phyloP scores from a whole-genome alignment of 257 asterid genomes.

The Cordia subcordata region DNA sequence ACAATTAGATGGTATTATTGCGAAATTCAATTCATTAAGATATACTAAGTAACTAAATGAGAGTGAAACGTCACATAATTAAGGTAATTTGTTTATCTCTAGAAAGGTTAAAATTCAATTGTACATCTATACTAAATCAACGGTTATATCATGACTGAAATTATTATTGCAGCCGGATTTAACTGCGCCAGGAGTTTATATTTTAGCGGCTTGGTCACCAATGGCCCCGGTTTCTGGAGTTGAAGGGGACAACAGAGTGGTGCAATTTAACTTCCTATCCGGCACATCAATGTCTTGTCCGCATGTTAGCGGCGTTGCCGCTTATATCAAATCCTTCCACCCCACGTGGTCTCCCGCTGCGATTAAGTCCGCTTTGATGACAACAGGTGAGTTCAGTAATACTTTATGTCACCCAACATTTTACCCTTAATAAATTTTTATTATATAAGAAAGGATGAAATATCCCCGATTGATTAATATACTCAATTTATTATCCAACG shows the following conservation, averaged over 20 bases:
- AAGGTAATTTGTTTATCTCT: not conserved
- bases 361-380: constrained; percentile 67
- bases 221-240: constrained; percentile 35
- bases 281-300: constrained; percentile 83
- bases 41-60: too few relatives aligned
- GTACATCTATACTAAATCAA: not conserved
- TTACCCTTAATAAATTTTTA: not conserved
- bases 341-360: constrained; percentile 75
- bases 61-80: not conserved
- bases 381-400: constrained; percentile 65
- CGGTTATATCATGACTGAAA: not conserved
- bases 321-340: constrained; percentile 55
- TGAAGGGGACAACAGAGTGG: constrained; percentile 32
- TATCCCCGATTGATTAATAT: not conserved
- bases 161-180: constrained; percentile 65
- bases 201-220: constrained; percentile 70
- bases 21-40: too few relatives aligned
- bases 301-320: constrained; percentile 64
- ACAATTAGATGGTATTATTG: too few relatives aligned
- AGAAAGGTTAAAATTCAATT: not conserved
- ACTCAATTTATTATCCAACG: too few relatives aligned
- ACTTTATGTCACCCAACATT: too few relatives aligned
- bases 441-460: too few relatives aligned
- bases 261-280: constrained; percentile 47
- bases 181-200: constrained; percentile 66